A percentile compares a stretch with the other conserved stretches of the same genome.
phyloP scores from a whole-genome alignment of 176 grass and related monocot genomes.

The Areca catechu region DNA sequence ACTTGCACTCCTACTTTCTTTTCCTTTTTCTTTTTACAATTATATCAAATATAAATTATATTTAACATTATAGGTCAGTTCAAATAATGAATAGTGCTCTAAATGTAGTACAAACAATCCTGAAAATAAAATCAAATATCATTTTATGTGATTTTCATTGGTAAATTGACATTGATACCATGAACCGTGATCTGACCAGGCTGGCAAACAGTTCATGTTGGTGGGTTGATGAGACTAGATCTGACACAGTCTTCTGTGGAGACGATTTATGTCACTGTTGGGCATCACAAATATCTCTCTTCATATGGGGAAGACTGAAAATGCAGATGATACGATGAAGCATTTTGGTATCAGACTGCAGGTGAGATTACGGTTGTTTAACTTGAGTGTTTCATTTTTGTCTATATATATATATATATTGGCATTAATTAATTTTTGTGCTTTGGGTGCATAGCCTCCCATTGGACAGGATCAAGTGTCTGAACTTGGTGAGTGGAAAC shows the following conservation, averaged over 20 bases:
- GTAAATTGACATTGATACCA: background rate
- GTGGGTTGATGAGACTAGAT: constrained; percentile 70
- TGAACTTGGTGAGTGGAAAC: constrained; percentile 60
- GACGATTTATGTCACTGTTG: constrained; percentile 89
- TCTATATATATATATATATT: background rate
- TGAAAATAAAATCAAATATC: too few species aligned
- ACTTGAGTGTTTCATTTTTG: background rate
- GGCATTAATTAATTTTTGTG: constrained; percentile 12
- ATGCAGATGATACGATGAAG: constrained; percentile 48
- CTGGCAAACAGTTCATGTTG: constrained; percentile 66
- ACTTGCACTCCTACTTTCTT: too few species aligned
- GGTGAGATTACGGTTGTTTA: constrained; percentile 23
- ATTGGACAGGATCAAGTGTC: constrained; percentile 36
- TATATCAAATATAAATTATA: too few species aligned
- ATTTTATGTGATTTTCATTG: too few species aligned
- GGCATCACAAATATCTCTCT: constrained; percentile 70
- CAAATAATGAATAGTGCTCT: too few species aligned
- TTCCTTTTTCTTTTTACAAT: too few species aligned
- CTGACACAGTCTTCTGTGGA: constrained; percentile 58
- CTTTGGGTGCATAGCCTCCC: constrained; percentile 44
- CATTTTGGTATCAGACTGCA: constrained; percentile 88
- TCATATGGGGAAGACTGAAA: constrained; percentile 86
- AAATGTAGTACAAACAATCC: too few species aligned
- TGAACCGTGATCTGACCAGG: constrained; percentile 36
- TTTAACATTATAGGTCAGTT: too few species aligned